phyloP scores from a whole-genome alignment of 176 grass and related monocot species.

The Calamus simplicifolius region DNA sequence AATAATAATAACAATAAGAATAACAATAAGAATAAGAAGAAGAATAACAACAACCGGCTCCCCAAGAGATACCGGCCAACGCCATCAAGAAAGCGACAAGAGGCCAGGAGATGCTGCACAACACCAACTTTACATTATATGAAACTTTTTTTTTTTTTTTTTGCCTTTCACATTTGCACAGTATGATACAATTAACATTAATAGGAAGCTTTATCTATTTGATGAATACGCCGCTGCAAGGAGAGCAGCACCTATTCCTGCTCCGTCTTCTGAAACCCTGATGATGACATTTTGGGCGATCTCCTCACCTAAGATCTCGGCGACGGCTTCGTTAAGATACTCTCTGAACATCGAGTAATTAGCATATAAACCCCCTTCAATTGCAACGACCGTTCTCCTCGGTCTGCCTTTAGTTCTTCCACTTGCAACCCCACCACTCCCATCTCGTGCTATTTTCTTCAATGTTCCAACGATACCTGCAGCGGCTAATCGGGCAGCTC shows the following conservation, averaged over 20 bases:
- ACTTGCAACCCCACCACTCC: constrained; percentile 22
- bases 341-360: constrained; percentile 64
- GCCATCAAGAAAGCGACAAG: too few species aligned
- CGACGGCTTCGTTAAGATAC: constrained; percentile 63
- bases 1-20: too few species aligned
- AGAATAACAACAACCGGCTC: too few species aligned
- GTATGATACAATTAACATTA: constrained; percentile 43
- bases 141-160: too few species aligned
- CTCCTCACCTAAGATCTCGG: constrained; percentile 80
- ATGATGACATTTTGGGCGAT: constrained; percentile 48
- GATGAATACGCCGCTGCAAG: constrained; percentile 60
- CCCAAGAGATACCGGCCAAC: too few species aligned
- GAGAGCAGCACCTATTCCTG: constrained; percentile 59
- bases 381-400: constrained; percentile 48
- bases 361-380: constrained; percentile 64
- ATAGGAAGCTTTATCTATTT: constrained; percentile 61
- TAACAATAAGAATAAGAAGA: too few species aligned
- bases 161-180: constrained; percentile 92
- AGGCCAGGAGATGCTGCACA: too few species aligned
- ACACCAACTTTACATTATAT: too few species aligned
- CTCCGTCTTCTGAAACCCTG: constrained; percentile 56
- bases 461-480: constrained; percentile 72
- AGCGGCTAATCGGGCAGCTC: constrained; percentile 71
- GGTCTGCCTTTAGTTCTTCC: constrained; percentile 37
- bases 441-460: constrained; percentile 85